Evolutionary conservation across 2,329 filamentous ascomycete genomes (phyloP).

Genomic region (Aureobasidium melanogenum): DNA sequence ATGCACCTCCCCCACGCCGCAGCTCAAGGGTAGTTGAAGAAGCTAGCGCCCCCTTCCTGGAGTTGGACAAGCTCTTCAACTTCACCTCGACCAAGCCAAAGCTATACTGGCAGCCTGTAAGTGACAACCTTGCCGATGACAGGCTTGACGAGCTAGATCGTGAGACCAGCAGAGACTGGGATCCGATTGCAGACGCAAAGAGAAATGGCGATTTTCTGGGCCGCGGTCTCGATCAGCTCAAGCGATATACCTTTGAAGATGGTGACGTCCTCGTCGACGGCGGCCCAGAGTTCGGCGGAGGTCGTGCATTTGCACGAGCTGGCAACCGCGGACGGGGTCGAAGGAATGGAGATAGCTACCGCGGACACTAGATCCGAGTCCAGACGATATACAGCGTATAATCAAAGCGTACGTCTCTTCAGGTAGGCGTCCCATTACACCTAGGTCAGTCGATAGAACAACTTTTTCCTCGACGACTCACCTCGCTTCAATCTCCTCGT

Average conservation of each 20-base stretch:
- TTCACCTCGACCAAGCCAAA: conserved; percentile 55
- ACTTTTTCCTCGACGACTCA: background rate
- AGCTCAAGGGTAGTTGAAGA: conserved; percentile 11
- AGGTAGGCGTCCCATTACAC: background rate
- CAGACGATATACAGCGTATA: background rate
- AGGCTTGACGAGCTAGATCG: conserved; percentile 54
- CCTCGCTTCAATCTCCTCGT: too few relatives aligned
- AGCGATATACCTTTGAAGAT: conserved; percentile 36
- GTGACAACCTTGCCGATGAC: conserved; percentile 52
- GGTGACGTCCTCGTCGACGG: conserved; percentile 35
- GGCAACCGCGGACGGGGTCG: conserved; percentile 16
- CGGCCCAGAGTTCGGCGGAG: conserved; percentile 26
- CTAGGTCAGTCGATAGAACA: background rate
- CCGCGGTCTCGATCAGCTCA: conserved; percentile 27
- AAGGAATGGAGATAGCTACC: background rate
- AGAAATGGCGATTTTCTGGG: conserved; percentile 19
- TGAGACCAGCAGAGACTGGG: conserved; percentile 35
- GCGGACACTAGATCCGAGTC: background rate
- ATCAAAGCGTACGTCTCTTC: background rate
- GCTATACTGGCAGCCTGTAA: conserved; percentile 58
- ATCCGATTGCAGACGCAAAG: conserved; percentile 18
- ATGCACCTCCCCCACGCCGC: background rate
- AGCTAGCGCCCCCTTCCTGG: conserved; percentile 35
- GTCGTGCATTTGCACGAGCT: conserved; percentile 14
- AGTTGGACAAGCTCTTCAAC: conserved; percentile 51